Evolutionary conservation across 2,329 filamentous ascomycete genomes (phyloP).

Genomic region (Verticillium zaregamsianum): DNA sequence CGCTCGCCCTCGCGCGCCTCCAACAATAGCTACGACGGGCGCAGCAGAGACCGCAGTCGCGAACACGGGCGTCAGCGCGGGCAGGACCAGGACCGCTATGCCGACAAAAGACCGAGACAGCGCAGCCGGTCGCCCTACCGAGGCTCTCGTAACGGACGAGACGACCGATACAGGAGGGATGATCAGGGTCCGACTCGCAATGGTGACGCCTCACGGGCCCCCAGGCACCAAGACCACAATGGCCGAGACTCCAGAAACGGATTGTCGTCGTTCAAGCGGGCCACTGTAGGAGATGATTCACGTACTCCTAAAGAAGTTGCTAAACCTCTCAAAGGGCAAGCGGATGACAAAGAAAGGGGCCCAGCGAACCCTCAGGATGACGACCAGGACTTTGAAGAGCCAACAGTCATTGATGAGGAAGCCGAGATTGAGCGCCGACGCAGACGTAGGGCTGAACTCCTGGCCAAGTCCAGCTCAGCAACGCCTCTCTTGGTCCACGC

Average conservation of each 20-base stretch:
- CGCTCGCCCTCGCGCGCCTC: constrained; percentile 39
- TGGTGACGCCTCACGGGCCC: constrained; percentile 15
- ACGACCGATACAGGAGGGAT: constrained; percentile 27
- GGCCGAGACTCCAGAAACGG: constrained; percentile 47
- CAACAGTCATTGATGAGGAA: constrained; percentile 70
- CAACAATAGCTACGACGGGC: constrained; percentile 44
- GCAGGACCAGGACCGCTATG: constrained; percentile 17
- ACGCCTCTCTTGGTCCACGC: constrained; percentile 74
- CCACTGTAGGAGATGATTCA: constrained; percentile 54
- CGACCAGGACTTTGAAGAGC: constrained; percentile 45
- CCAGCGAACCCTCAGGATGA: constrained; percentile 26
- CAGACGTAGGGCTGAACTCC: constrained; percentile 77
- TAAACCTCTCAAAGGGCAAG: constrained; percentile 64
- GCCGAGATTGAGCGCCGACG: constrained; percentile 81
- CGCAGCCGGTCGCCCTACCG: constrained; percentile 48
- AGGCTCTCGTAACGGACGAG: constrained; percentile 30
- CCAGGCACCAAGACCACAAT: constrained; percentile 42
- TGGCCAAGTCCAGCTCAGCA: constrained; percentile 74
- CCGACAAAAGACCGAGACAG: constrained; percentile 48
- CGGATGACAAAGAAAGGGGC: constrained; percentile 21
- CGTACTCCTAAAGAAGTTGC: constrained; percentile 57
- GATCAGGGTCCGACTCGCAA: constrained; percentile 20
- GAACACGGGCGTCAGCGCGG: constrained; percentile 20
- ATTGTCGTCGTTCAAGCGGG: constrained; percentile 60
- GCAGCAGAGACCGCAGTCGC: constrained; percentile 38